Percentiles rank a stretch among this genome's conserved stretches.
These are phyloP conservation scores for Cinnamomum micranthum DNA, from an alignment of 164 flowering plant species.

Conservation along the genomic window DNA sequence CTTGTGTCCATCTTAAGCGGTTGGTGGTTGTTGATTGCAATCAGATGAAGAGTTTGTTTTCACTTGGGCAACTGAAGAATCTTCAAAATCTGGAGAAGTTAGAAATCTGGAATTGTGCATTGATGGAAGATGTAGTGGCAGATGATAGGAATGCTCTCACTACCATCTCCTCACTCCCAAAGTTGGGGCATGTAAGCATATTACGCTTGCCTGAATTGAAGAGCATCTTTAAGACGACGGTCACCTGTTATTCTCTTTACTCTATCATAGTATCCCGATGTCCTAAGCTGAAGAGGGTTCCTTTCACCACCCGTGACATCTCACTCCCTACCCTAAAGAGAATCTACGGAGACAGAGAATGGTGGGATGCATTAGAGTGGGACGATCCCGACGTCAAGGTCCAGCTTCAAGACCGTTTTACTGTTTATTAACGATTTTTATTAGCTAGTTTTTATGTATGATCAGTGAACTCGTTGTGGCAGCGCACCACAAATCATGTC, in stretches of 20 bases:
- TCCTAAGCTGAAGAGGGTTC: slow-evolving; percentile 1
- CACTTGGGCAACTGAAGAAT: too few relatives aligned
- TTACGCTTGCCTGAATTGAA: not conserved
- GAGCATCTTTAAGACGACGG: not conserved
- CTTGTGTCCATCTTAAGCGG: too few relatives aligned
- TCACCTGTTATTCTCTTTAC: not conserved
- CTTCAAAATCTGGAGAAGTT: not conserved
- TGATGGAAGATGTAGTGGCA: not conserved
- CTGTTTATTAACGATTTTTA: too few relatives aligned
- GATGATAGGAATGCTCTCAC: not conserved
- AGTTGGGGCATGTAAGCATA: not conserved
- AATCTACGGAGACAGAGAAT: not conserved
- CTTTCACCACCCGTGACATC: not conserved
- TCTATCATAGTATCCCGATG: not conserved
- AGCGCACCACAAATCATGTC: too few relatives aligned
- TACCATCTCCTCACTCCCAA: not conserved
- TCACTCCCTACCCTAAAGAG: too few relatives aligned
- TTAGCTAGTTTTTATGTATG: too few relatives aligned
- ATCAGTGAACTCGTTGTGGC: too few relatives aligned
- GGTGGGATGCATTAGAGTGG: slow-evolving; percentile 4
- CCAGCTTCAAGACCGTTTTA: not conserved
- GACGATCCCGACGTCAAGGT: not conserved
- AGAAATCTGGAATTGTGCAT: not conserved
- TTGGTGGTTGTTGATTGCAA: too few relatives aligned
- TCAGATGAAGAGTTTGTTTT: too few relatives aligned